These are phyloP conservation scores for Elsinoe arachidis DNA, from an alignment of 2,329 filamentous ascomycete genomes.

Conservation along the genomic window DNA sequence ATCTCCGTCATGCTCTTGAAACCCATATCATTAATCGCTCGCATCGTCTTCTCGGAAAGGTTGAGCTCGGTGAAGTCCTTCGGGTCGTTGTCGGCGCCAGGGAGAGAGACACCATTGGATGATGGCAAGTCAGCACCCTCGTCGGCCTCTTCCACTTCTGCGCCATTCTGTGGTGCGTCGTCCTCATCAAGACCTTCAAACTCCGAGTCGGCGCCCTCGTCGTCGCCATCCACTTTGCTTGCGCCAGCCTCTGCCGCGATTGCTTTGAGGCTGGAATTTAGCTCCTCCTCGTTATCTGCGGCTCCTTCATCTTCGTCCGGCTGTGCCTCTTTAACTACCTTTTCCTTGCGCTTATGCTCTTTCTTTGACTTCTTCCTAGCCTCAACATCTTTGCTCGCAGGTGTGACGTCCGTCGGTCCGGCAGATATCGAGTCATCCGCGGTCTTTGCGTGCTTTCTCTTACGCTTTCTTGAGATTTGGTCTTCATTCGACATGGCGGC, in stretches of 20 bases:
- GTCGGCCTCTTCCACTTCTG: slow-evolving; percentile 26
- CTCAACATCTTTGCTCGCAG: slow-evolving; percentile 23
- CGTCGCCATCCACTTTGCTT: slow-evolving; percentile 27
- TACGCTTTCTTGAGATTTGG: slow-evolving; percentile 38
- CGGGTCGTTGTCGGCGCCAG: slow-evolving; percentile 52
- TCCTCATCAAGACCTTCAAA: slow-evolving; percentile 25
- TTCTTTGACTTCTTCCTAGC: slow-evolving; percentile 35
- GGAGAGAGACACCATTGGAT: slow-evolving; percentile 47
- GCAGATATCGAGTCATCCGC: slow-evolving; percentile 16
- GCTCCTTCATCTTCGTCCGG: slow-evolving; percentile 22
- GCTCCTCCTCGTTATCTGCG: slow-evolving; percentile 25
- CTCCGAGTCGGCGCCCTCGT: slow-evolving; percentile 28
- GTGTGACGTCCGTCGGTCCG: neutral
- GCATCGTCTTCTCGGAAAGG: slow-evolving; percentile 79
- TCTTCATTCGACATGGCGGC: slow-evolving; percentile 31
- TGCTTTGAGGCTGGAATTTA: slow-evolving; percentile 29
- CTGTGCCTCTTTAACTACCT: slow-evolving; percentile 13
- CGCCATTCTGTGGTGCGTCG: slow-evolving; percentile 16
- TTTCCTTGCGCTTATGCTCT: slow-evolving; percentile 26
- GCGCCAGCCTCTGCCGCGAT: slow-evolving; percentile 18
- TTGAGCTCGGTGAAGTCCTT: slow-evolving; percentile 72
- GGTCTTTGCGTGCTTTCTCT: slow-evolving; percentile 39
- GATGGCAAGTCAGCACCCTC: slow-evolving; percentile 45
- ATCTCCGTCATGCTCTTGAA: slow-evolving; percentile 96
- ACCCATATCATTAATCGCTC: slow-evolving; percentile 82